These are phyloP conservation scores for Xylariaceae sp. DNA, from an alignment of 2,329 filamentous ascomycete species.

Conservation along the genomic window DNA sequence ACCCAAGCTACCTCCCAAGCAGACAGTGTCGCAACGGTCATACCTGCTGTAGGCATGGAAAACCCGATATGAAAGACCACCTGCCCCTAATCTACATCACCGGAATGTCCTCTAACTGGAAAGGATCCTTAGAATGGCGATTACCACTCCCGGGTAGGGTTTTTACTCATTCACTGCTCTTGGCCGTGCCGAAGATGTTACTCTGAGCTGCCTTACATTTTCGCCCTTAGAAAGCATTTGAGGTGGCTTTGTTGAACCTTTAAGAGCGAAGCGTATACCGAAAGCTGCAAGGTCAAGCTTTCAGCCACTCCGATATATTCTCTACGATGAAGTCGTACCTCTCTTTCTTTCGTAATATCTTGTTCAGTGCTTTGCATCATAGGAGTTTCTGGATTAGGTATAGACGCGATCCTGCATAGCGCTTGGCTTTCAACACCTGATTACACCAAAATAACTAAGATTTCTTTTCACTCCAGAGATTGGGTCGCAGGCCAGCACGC, in stretches of 20 bases:
- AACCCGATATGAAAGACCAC: conserved; percentile 35
- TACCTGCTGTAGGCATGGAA: conserved; percentile 35
- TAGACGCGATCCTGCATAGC: conserved; percentile 19
- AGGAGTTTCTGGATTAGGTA: conserved; percentile 17
- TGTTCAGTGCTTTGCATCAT: conserved; percentile 15
- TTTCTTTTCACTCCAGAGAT: neutral
- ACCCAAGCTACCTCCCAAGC: conserved; percentile 28
- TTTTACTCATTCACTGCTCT: neutral
- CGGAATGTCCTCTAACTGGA: too few relatives aligned
- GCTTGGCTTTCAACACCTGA: conserved; percentile 11
- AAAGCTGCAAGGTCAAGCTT: neutral
- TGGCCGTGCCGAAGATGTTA: neutral
- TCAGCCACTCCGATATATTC: neutral
- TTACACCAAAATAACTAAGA: neutral
- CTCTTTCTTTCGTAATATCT: too few relatives aligned
- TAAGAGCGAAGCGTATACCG: neutral
- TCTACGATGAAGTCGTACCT: too few relatives aligned
- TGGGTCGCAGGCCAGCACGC: neutral
- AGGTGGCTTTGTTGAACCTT: neutral
- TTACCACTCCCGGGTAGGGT: neutral
- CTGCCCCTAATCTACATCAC: too few relatives aligned
- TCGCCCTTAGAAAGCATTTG: neutral
- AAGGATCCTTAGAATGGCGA: neutral
- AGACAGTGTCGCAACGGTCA: conserved; percentile 27
- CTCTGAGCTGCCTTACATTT: neutral